Percentiles rank a stretch among this genome's conserved stretches.
Conservation (phyloP, 345 rosid genomes). For the Gossypium stocksii region DNA sequence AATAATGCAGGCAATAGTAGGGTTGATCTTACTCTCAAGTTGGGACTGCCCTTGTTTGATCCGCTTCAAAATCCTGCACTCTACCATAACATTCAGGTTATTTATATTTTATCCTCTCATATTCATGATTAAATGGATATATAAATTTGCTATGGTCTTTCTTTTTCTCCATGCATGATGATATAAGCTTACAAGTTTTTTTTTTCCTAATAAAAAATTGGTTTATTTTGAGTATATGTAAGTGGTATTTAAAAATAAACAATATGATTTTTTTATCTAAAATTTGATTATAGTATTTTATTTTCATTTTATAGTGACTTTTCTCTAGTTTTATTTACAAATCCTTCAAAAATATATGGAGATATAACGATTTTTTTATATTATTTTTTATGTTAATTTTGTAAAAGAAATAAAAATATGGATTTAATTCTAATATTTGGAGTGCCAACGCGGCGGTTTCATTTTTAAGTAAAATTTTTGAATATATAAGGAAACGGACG, state of each 20-base stretch:
- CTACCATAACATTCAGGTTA: conserved; percentile 3
- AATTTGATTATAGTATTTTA: too few species aligned
- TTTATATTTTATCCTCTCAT: background rate
- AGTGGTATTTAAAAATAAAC: too few species aligned
- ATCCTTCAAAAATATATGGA: background rate
- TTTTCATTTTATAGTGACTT: background rate
- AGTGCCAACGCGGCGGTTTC: background rate
- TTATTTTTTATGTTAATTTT: background rate
- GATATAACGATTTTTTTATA: background rate
- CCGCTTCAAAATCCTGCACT: background rate
- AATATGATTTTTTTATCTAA: too few species aligned
- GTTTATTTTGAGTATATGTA: too few species aligned
- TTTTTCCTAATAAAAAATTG: background rate
- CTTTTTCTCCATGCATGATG: background rate
- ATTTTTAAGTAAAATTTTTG: background rate
- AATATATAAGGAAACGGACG: background rate
- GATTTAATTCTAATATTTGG: too few species aligned
- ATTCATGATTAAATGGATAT: background rate
- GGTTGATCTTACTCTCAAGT: conserved; percentile 10
- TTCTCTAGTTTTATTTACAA: background rate
- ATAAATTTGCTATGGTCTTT: background rate
- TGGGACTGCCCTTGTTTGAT: conserved; percentile 8
- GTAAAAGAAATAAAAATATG: background rate
- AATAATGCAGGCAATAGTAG: background rate
- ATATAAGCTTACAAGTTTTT: background rate